Percentiles rank a stretch among this genome's conserved stretches.
phyloP scores from a whole-genome alignment of 1,139 yeast species.

The Saccharomyces hybrid region DNA sequence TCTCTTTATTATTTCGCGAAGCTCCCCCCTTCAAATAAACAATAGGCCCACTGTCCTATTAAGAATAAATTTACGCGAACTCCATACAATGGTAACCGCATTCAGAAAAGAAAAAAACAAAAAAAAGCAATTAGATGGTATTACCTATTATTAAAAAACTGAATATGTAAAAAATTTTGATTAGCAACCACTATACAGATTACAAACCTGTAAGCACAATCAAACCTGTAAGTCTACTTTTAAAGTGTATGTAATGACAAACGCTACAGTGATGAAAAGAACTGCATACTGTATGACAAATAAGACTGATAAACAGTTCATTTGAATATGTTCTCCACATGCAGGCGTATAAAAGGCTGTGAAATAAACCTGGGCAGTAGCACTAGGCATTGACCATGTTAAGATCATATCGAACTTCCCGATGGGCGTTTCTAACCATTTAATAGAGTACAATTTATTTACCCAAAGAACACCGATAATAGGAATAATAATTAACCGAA shows the following conservation, averaged over 20 bases:
- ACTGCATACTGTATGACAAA: slow-evolving; percentile 61
- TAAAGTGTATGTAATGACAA: slow-evolving; percentile 51
- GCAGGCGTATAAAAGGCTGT: slow-evolving; percentile 80
- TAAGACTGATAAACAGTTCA: slow-evolving; percentile 74
- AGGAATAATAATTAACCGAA: slow-evolving; percentile 45
- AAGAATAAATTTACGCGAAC: not conserved
- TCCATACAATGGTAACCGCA: not conserved
- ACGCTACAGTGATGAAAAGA: slow-evolving; percentile 52
- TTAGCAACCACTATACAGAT: not conserved
- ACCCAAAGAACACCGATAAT: slow-evolving; percentile 53
- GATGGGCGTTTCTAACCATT: slow-evolving; percentile 39
- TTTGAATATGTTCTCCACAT: slow-evolving; percentile 49
- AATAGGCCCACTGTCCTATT: not conserved
- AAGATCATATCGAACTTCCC: slow-evolving; percentile 54
- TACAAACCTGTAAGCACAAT: not conserved
- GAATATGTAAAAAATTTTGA: not conserved
- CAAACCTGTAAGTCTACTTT: slow-evolving; percentile 34
- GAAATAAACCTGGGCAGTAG: slow-evolving; percentile 74
- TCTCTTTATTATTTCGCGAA: not conserved
- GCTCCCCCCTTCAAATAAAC: not conserved
- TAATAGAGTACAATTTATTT: slow-evolving; percentile 32
- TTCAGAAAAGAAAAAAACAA: no score
- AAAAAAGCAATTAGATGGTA: no score
- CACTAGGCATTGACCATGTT: slow-evolving; percentile 76
- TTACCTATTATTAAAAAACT: not conserved